Percentiles rank a stretch among this genome's conserved stretches.
phyloP scores from a whole-genome alignment of 768 basidiomycete genomes.

The Tricholoma matsutake region DNA sequence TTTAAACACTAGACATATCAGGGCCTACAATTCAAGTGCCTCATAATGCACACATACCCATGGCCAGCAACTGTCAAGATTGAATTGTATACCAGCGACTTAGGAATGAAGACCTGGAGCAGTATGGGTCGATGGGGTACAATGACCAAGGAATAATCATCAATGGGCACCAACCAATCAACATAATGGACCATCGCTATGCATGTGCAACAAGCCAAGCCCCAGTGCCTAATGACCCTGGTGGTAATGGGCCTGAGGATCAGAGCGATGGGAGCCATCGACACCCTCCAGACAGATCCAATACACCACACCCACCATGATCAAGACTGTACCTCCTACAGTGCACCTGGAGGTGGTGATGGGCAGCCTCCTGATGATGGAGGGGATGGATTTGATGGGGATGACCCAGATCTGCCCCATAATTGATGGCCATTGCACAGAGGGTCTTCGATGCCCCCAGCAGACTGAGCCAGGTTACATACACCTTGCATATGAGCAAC shows the following conservation, averaged over 20 bases:
- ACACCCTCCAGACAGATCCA: no score
- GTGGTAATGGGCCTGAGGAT: no score
- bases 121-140: not conserved
- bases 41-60: not conserved
- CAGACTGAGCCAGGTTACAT: not conserved
- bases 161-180: not conserved
- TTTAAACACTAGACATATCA: not conserved
- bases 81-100: not conserved
- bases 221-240: not conserved
- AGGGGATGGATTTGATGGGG: no score
- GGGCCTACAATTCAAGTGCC: not conserved
- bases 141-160: not conserved
- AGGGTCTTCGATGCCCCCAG: not conserved
- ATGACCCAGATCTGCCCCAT: not conserved
- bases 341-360: not conserved
- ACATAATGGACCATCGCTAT: not conserved
- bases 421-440: not conserved
- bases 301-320: no score
- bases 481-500: not conserved
- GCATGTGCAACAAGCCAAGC: no score
- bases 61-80: not conserved
- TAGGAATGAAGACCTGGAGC: not conserved
- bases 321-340: not conserved
- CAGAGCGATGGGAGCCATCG: no score
- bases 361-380: not conserved